These are phyloP conservation scores for Tuber magnatum DNA, from an alignment of 495 filamentous ascomycete genomes.

Conservation along the genomic window DNA sequence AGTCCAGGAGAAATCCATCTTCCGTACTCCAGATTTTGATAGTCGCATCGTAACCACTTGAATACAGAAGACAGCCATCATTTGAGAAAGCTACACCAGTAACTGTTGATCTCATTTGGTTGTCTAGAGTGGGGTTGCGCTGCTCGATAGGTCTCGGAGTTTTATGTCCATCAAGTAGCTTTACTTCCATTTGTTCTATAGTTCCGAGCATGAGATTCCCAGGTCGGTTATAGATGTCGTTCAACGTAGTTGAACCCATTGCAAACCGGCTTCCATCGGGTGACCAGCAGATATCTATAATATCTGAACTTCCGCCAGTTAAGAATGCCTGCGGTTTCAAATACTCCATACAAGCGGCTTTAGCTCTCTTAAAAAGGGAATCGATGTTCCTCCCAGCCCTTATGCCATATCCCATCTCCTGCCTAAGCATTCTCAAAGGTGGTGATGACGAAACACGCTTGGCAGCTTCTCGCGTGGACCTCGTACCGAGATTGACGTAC, in stretches of 20 bases:
- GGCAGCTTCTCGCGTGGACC: constrained; percentile 17
- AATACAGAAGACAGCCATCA: constrained; percentile 55
- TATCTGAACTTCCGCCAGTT: constrained; percentile 32
- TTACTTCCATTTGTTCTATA: constrained; percentile 14
- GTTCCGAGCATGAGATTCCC: constrained; percentile 38
- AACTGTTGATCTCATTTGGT: constrained; percentile 28
- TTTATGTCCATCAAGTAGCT: constrained; percentile 34
- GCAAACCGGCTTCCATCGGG: constrained; percentile 24
- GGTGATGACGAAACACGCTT: constrained; percentile 2
- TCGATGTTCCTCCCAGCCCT: neutral
- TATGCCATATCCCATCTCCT: constrained; percentile 5
- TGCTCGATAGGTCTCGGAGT: constrained; percentile 1
- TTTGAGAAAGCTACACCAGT: constrained; percentile 28
- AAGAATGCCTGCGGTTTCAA: constrained; percentile 29
- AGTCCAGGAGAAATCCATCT: constrained; percentile 42
- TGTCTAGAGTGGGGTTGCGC: constrained; percentile 5
- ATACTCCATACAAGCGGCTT: neutral
- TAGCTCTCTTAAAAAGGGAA: neutral
- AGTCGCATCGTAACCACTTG: constrained; percentile 71
- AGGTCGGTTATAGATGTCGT: constrained; percentile 35
- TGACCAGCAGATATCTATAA: constrained; percentile 35
- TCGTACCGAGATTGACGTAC: neutral
- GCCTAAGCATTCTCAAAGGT: neutral
- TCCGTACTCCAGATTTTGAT: constrained; percentile 65
- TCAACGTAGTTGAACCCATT: neutral